Percentiles rank a stretch among this genome's conserved stretches.
Conservation (phyloP, 805 yeast genomes). For the Barnettozyma wickerhamii region DNA sequence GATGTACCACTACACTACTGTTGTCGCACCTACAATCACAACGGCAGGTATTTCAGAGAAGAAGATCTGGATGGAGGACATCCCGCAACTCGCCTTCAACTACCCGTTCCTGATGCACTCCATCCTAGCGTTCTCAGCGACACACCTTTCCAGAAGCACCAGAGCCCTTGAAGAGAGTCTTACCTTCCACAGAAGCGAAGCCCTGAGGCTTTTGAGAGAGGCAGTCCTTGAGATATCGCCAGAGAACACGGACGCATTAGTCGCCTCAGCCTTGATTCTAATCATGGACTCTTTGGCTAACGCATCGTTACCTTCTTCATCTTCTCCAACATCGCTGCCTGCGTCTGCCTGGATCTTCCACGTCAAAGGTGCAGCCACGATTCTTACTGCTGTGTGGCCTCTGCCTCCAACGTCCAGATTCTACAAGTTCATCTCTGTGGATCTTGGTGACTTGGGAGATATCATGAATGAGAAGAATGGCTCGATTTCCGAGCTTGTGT, state of each 20-base stretch:
- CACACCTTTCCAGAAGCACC: constrained; percentile 78
- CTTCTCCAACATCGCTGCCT: constrained; percentile 54
- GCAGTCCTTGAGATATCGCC: constrained; percentile 81
- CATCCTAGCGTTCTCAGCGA: constrained; percentile 84
- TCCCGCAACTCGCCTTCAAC: constrained; percentile 83
- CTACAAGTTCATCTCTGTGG: constrained; percentile 74
- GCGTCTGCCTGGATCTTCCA: constrained; percentile 97
- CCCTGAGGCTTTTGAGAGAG: constrained; percentile 71
- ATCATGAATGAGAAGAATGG: constrained; percentile 33
- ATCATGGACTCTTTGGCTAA: constrained; percentile 94
- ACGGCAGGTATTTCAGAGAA: constrained; percentile 87
- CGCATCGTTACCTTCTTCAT: constrained; percentile 51
- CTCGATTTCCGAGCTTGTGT: constrained; percentile 53
- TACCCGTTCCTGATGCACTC: constrained; percentile 93
- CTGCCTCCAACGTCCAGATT: constrained; percentile 64
- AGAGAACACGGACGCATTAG: constrained; percentile 88
- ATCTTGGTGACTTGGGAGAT: constrained; percentile 85
- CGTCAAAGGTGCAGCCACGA: constrained; percentile 95
- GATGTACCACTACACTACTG: constrained; percentile 83
- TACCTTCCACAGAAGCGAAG: constrained; percentile 83
- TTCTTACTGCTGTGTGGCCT: constrained; percentile 95
- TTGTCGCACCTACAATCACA: constrained; percentile 82
- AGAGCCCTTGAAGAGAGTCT: constrained; percentile 76
- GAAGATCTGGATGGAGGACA: constrained; percentile 82
- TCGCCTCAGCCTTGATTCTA: constrained; percentile 83